These are phyloP conservation scores for Xylariales sp. DNA, from an alignment of 2,329 filamentous ascomycete genomes.

Conservation along the genomic window DNA sequence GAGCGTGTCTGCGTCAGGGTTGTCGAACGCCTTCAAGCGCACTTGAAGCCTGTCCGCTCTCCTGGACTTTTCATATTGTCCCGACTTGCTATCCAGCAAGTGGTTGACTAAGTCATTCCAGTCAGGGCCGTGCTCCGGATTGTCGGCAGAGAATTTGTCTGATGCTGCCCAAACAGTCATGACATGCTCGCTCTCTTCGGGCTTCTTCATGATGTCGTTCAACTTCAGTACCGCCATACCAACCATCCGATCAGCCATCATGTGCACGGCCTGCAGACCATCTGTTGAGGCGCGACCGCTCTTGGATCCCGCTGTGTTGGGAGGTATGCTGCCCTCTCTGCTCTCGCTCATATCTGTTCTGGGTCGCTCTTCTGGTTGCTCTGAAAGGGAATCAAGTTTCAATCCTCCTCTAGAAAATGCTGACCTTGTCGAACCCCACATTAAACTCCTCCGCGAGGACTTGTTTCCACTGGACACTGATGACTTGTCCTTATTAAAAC, in stretches of 20 bases:
- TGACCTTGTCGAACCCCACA: conserved; percentile 60
- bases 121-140: conserved; percentile 55
- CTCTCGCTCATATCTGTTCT: conserved; percentile 32
- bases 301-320: conserved; percentile 53
- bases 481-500: conserved; percentile 43
- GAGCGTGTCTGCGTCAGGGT: conserved; percentile 72
- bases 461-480: conserved; percentile 46
- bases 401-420: conserved; percentile 49
- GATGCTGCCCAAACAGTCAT: conserved; percentile 73
- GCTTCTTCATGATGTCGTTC: conserved; percentile 67
- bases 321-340: conserved; percentile 40
- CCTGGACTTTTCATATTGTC: conserved; percentile 68
- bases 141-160: conserved; percentile 48
- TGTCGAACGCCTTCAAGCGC: conserved; percentile 72
- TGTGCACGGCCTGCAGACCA: conserved; percentile 27
- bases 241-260: conserved; percentile 61
- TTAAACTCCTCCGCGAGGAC: conserved; percentile 57
- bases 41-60: conserved; percentile 75
- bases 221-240: conserved; percentile 76
- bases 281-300: conserved; percentile 31
- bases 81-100: conserved; percentile 68
- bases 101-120: conserved; percentile 72
- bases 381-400: conserved; percentile 55
- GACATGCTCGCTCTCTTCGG: conserved; percentile 69
- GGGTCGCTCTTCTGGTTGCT: conserved; percentile 38